Conservation (phyloP, 176 grass and related monocot genomes). For the Ampelocalamus luodianensis region DNA sequence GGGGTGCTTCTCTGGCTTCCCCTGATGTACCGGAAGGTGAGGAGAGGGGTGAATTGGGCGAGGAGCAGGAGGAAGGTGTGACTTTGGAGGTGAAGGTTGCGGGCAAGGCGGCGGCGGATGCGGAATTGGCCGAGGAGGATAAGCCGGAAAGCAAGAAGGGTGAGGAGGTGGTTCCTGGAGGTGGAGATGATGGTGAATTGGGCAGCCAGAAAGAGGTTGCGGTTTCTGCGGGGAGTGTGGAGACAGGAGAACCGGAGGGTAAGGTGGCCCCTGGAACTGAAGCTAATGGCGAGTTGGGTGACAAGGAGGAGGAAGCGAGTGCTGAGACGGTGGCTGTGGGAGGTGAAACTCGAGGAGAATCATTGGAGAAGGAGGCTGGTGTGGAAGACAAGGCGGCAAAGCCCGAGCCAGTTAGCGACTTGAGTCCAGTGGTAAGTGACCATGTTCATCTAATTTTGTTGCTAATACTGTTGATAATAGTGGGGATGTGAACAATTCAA, state of each 20-base stretch:
- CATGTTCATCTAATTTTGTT: slow-evolving; percentile 36
- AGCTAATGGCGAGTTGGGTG: slow-evolving; percentile 37
- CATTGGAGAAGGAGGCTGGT: slow-evolving; percentile 40
- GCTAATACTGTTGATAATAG: slow-evolving; percentile 24
- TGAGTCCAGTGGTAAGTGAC: slow-evolving; percentile 39
- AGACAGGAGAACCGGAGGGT: background rate
- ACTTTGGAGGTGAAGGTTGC: background rate
- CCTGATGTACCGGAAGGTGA: slow-evolving; percentile 17
- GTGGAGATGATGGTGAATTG: slow-evolving; percentile 19
- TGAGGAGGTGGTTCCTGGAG: slow-evolving; percentile 12
- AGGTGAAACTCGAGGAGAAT: slow-evolving; percentile 8
- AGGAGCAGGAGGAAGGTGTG: background rate
- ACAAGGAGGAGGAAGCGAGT: background rate
- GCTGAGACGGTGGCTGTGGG: background rate
- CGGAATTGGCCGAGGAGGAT: background rate
- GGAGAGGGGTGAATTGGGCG: slow-evolving; percentile 16
- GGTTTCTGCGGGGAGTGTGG: background rate
- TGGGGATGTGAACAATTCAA: slow-evolving; percentile 32
- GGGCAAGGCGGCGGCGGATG: background rate
- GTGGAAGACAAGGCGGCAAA: background rate
- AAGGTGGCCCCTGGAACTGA: slow-evolving; percentile 11
- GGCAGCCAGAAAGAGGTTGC: background rate
- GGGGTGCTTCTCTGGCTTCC: slow-evolving; percentile 26
- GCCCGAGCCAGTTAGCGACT: slow-evolving; percentile 10
- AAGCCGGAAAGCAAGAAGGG: slow-evolving; percentile 5